phyloP scores from a whole-genome alignment of 2,329 filamentous ascomycete genomes.

The Orbilia ellipsospora region DNA sequence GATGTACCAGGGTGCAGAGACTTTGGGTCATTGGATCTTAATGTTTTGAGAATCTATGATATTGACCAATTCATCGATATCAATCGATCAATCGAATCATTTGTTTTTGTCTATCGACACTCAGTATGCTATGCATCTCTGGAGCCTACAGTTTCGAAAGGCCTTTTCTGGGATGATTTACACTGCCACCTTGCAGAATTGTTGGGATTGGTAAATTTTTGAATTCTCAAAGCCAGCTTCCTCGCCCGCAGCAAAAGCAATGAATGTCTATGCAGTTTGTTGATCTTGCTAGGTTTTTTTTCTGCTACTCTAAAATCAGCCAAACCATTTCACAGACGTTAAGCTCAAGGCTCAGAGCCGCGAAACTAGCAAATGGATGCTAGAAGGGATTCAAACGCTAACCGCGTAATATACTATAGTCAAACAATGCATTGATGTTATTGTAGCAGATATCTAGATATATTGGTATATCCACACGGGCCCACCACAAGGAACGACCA shows the following conservation, averaged over 20 bases:
- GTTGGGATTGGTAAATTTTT: not conserved
- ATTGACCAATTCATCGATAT: not conserved
- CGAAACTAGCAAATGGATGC: too few species aligned
- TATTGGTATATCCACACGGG: too few species aligned
- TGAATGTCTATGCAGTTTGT: too few species aligned
- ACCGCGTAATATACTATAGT: too few species aligned
- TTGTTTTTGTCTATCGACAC: too few species aligned
- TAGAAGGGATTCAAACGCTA: too few species aligned
- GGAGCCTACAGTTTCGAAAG: conserved; percentile 23
- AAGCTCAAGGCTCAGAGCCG: not conserved
- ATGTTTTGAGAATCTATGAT: too few species aligned
- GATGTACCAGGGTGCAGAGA: conserved; percentile 4
- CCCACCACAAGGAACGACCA: too few species aligned
- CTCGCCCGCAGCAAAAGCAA: not conserved
- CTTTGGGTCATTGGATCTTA: not conserved
- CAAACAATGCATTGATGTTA: too few species aligned
- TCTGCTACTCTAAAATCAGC: not conserved
- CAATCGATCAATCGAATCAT: too few species aligned
- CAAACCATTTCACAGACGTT: not conserved
- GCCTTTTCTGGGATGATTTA: conserved; percentile 48
- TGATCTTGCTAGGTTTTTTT: too few species aligned
- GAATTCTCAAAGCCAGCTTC: conserved; percentile 16
- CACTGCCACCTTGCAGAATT: conserved; percentile 9
- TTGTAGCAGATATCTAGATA: too few species aligned
- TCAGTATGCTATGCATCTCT: not conserved